Conservation (phyloP, 2,329 filamentous ascomycete species). For the Neopestalotiopsis rosae region DNA sequence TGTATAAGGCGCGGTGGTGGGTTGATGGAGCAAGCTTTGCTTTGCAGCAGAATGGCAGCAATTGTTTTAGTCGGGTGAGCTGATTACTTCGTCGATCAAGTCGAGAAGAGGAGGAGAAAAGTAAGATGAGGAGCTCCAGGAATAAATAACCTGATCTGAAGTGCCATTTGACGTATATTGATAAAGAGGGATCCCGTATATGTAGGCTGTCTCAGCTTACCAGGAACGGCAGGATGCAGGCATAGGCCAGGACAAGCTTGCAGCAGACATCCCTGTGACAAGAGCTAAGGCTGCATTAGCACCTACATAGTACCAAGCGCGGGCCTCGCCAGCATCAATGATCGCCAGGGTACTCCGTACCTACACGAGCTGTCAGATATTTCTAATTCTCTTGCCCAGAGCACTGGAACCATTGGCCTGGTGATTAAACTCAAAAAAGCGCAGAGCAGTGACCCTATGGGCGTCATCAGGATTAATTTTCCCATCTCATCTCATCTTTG, state of each 20-base stretch:
- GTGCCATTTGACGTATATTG: slow-evolving; percentile 6
- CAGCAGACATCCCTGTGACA: neutral
- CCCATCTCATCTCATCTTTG: neutral
- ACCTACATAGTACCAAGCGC: neutral
- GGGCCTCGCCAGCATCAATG: neutral
- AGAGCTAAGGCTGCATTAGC: slow-evolving; percentile 1
- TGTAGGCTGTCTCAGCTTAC: slow-evolving; percentile 2
- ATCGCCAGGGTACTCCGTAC: neutral
- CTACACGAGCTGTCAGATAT: neutral
- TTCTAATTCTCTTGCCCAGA: neutral
- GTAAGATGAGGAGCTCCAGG: neutral
- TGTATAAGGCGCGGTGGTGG: neutral
- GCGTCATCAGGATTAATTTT: neutral
- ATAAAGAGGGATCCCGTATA: slow-evolving; percentile 9
- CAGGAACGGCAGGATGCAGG: neutral
- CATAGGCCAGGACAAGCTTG: neutral
- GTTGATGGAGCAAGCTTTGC: neutral
- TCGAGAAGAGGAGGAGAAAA: neutral
- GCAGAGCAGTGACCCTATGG: neutral
- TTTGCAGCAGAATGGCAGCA: neutral
- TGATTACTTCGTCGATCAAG: neutral
- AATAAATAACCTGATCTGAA: neutral
- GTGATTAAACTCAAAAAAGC: neutral
- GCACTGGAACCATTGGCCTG: neutral
- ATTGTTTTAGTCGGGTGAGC: neutral